phyloP scores from a whole-genome alignment of 805 yeast genomes.

The Candida corydali region DNA sequence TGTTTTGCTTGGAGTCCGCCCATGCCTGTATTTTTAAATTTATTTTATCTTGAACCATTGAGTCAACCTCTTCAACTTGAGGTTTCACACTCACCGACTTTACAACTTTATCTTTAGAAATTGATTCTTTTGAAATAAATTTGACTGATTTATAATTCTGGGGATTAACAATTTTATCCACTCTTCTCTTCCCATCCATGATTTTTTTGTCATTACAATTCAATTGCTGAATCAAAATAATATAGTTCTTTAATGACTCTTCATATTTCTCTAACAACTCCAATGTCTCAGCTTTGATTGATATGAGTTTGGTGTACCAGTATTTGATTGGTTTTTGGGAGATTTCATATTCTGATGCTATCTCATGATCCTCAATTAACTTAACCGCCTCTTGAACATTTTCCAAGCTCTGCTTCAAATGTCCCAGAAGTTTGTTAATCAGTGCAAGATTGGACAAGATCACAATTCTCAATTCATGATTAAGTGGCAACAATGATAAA shows the following conservation, averaged over 20 bases:
- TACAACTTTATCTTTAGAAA: background rate
- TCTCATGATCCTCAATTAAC: constrained; percentile 25
- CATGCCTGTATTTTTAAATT: constrained; percentile 9
- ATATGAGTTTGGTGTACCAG: constrained; percentile 68
- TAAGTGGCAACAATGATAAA: constrained; percentile 48
- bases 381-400: constrained; percentile 47
- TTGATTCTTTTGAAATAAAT: constrained; percentile 2
- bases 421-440: constrained; percentile 13
- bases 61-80: constrained; percentile 47
- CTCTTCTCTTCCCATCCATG: constrained; percentile 81
- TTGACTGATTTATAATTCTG: constrained; percentile 9
- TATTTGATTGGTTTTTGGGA: constrained; percentile 55
- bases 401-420: constrained; percentile 24
- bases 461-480: constrained; percentile 63
- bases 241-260: constrained; percentile 61
- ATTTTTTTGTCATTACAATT: constrained; percentile 62
- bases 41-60: constrained; percentile 38
- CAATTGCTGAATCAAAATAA: constrained; percentile 51
- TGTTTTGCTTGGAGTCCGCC: constrained; percentile 64
- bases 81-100: constrained; percentile 21
- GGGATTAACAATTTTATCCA: constrained; percentile 63
- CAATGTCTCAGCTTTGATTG: constrained; percentile 75
- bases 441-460: constrained; percentile 70
- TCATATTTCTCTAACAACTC: constrained; percentile 73
- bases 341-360: constrained; percentile 20